Conservation (phyloP, 1,139 yeast genomes). For the Candida sojae region DNA sequence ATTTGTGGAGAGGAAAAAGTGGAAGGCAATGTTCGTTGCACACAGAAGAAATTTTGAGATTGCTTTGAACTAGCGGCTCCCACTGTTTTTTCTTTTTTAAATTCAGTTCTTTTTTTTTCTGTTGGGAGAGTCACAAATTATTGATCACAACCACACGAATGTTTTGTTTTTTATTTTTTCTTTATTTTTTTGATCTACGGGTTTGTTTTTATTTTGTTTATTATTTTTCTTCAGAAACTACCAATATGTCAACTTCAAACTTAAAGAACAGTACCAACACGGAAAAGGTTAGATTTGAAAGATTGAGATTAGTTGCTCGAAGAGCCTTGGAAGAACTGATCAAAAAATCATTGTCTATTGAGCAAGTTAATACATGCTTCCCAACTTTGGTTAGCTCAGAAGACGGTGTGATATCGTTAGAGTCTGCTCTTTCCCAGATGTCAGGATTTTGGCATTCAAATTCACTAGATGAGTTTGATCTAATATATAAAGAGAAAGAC, state of each 20-base stretch:
- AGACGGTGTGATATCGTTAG: conserved; percentile 54
- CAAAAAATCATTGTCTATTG: conserved; percentile 55
- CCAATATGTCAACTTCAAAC: background rate
- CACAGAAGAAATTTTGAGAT: background rate
- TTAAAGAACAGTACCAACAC: background rate
- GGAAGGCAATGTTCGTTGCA: background rate
- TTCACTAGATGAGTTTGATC: conserved; percentile 62
- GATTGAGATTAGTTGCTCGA: conserved; percentile 57
- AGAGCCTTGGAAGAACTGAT: conserved; percentile 72
- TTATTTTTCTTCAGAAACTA: background rate
- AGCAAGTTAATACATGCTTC: conserved; percentile 64
- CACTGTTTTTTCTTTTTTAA: background rate
- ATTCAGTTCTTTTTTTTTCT: background rate
- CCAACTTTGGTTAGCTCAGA: conserved; percentile 55
- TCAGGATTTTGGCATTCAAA: conserved; percentile 60
- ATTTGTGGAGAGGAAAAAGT: background rate
- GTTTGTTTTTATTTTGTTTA: background rate
- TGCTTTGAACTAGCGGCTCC: background rate
- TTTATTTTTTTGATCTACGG: background rate
- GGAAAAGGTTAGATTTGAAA: conserved; percentile 48
- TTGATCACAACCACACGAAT: conserved; percentile 2
- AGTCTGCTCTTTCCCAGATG: conserved; percentile 62
- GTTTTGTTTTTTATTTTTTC: background rate
- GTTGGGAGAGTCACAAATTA: background rate
- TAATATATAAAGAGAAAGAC: conserved; percentile 64